Conservation (phyloP, 345 rosid species). For the Gossypium bickii region DNA sequence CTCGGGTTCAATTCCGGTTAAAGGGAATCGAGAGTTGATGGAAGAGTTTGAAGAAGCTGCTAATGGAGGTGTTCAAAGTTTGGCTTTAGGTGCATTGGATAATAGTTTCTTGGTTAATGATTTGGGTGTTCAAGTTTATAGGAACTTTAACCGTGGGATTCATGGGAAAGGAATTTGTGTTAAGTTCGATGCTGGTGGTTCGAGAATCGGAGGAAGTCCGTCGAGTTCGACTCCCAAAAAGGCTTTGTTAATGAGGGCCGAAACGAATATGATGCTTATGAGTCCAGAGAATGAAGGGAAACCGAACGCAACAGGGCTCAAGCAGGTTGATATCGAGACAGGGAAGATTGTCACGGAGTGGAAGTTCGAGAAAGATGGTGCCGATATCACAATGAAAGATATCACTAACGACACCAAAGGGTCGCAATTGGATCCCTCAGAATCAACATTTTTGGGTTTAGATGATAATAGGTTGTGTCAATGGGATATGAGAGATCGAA, state of each 20-base stretch:
- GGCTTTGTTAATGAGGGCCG: slow-evolving; percentile 87
- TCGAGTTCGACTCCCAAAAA: slow-evolving; percentile 59
- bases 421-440: slow-evolving; percentile 91
- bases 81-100: slow-evolving; percentile 81
- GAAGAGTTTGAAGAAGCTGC: slow-evolving; percentile 93
- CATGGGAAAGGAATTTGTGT: slow-evolving; percentile 74
- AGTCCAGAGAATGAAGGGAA: slow-evolving; percentile 77
- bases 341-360: slow-evolving; percentile 91
- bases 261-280: slow-evolving; percentile 96
- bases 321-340: slow-evolving; percentile 81
- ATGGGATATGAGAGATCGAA: slow-evolving; percentile 94
- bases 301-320: slow-evolving; percentile 59
- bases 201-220: slow-evolving; percentile 24
- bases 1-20: slow-evolving; percentile 29
- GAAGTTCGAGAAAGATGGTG: slow-evolving; percentile 90
- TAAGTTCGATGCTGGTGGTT: slow-evolving; percentile 44
- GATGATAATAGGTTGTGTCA: slow-evolving; percentile 95
- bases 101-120: slow-evolving; percentile 90
- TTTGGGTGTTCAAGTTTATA: slow-evolving; percentile 79
- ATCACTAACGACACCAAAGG: slow-evolving; percentile 79
- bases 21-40: slow-evolving; percentile 40
- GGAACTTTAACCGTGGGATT: slow-evolving; percentile 70
- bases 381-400: slow-evolving; percentile 79
- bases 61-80: slow-evolving; percentile 84
- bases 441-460: slow-evolving; percentile 84